Evolutionary conservation across 139 green algal genomes (phyloP).

Genomic region (Medakamo hakoo): DNA sequence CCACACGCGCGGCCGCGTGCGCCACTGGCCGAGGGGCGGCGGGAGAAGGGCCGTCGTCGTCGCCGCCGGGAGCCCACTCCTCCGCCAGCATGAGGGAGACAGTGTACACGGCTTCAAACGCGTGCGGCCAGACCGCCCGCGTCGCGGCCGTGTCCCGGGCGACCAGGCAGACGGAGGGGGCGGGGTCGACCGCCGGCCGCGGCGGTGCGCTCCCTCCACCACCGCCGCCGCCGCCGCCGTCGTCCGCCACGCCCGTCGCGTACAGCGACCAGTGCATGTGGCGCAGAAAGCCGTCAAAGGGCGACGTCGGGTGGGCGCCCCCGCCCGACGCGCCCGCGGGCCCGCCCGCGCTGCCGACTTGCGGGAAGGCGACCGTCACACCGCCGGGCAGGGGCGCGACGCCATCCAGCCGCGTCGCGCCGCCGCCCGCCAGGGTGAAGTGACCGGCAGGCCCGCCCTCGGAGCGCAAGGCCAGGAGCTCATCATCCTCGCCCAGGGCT

Average conservation of each 20-base stretch:
- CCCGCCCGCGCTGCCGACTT: conserved; percentile 4
- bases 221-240: neutral
- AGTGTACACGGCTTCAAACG: conserved; percentile 22
- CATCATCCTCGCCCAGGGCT: conserved; percentile 15
- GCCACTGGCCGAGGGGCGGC: neutral
- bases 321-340: too few relatives aligned
- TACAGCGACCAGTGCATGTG: conserved; percentile 26
- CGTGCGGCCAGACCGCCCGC: conserved; percentile 12
- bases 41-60: neutral
- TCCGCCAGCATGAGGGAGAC: neutral
- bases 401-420: too few relatives aligned
- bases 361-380: conserved; percentile 24
- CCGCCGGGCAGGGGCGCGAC: too few relatives aligned
- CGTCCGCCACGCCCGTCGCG: conserved; percentile 6
- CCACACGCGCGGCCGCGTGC: neutral
- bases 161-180: conserved; percentile 4
- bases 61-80: neutral
- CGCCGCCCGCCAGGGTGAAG: too few relatives aligned
- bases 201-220: neutral
- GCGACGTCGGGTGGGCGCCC: conserved; percentile 7
- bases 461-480: conserved; percentile 18
- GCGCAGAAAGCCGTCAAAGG: conserved; percentile 18
- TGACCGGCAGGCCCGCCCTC: too few relatives aligned
- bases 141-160: neutral
- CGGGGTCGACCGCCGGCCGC: neutral